Evolutionary conservation across 805 yeast genomes (phyloP).

Genomic region (Candida gorgasii): DNA sequence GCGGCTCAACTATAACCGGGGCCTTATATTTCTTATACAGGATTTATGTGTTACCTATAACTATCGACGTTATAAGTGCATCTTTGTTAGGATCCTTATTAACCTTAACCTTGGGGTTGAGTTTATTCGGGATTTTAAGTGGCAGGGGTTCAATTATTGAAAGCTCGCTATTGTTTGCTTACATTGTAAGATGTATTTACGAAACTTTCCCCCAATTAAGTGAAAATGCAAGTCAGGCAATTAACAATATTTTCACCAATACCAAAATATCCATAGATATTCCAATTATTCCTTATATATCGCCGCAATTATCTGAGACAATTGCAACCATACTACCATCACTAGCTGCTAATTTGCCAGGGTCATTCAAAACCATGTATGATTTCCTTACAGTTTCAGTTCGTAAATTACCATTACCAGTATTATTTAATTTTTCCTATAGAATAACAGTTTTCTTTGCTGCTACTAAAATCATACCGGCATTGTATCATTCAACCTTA

Average conservation of each 20-base stretch:
- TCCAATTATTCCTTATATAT: slow-evolving; percentile 30
- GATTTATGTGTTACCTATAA: slow-evolving; percentile 75
- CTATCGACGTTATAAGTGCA: slow-evolving; percentile 71
- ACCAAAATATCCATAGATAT: slow-evolving; percentile 15
- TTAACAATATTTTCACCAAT: slow-evolving; percentile 16
- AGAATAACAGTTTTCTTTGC: slow-evolving; percentile 85
- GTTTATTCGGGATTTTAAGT: slow-evolving; percentile 80
- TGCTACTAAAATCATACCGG: slow-evolving; percentile 92
- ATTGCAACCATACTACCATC: slow-evolving; percentile 40
- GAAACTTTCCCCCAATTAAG: slow-evolving; percentile 90
- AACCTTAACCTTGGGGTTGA: slow-evolving; percentile 71
- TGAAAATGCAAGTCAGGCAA: slow-evolving; percentile 37
- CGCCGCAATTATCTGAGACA: slow-evolving; percentile 31
- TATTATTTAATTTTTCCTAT: slow-evolving; percentile 77
- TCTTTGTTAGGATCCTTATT: slow-evolving; percentile 84
- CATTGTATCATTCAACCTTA: slow-evolving; percentile 48
- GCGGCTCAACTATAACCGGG: slow-evolving; percentile 75
- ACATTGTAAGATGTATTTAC: slow-evolving; percentile 89
- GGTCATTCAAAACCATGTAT: slow-evolving; percentile 55
- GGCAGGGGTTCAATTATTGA: slow-evolving; percentile 90
- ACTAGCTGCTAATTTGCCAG: slow-evolving; percentile 53
- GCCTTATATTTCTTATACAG: slow-evolving; percentile 78
- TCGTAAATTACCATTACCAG: slow-evolving; percentile 74
- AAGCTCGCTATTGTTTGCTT: slow-evolving; percentile 80
- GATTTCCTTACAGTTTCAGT: slow-evolving; percentile 52